phyloP scores from a whole-genome alignment of 1,284 basidiomycete species.

The Veloporphyrellus conicus region DNA sequence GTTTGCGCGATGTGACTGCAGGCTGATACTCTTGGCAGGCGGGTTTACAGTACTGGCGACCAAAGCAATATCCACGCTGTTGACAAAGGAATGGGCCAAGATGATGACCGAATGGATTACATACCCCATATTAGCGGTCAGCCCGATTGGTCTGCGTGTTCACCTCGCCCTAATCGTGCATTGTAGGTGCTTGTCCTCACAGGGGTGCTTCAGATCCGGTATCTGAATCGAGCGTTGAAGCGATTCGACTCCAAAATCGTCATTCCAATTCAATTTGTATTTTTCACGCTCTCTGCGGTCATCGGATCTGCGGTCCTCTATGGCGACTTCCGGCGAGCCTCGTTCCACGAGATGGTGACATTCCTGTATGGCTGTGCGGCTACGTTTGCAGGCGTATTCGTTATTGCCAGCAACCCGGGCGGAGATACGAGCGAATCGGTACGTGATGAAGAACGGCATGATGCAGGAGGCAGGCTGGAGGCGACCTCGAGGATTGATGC shows the following conservation, averaged over 20 bases:
- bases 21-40: slow-evolving; percentile 42
- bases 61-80: slow-evolving; percentile 84
- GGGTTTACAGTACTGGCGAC: slow-evolving; percentile 94
- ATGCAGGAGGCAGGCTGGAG: slow-evolving; percentile 31
- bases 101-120: slow-evolving; percentile 77
- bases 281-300: slow-evolving; percentile 85
- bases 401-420: slow-evolving; percentile 59
- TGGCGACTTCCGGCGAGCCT: slow-evolving; percentile 81
- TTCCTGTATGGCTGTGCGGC: slow-evolving; percentile 80
- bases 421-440: slow-evolving; percentile 20
- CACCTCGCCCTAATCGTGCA: slow-evolving; percentile 20
- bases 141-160: slow-evolving; percentile 14
- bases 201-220: slow-evolving; percentile 86
- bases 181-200: slow-evolving; percentile 69
- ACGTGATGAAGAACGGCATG: slow-evolving; percentile 25
- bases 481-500: slow-evolving; percentile 33
- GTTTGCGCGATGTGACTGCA: not conserved
- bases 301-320: slow-evolving; percentile 91
- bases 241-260: slow-evolving; percentile 81
- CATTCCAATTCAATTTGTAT: slow-evolving; percentile 92
- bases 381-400: slow-evolving; percentile 84
- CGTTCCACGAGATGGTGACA: slow-evolving; percentile 80
- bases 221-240: slow-evolving; percentile 86
- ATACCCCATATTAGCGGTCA: slow-evolving; percentile 67
- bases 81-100: slow-evolving; percentile 71